Conservation (phyloP, 1,284 basidiomycete genomes). For the Phylloporus sp. region DNA sequence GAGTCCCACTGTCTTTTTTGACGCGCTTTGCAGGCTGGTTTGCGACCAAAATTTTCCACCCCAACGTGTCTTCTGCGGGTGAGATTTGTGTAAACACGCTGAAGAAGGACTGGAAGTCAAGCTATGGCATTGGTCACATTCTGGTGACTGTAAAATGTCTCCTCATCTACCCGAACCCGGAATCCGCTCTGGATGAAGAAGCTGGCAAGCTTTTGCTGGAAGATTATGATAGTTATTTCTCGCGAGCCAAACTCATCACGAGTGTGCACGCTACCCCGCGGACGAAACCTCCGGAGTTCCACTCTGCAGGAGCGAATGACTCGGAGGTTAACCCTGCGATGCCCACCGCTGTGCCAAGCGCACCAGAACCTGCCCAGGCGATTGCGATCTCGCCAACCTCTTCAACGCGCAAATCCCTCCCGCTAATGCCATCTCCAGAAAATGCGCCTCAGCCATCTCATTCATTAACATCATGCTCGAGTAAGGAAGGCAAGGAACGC, state of each 20-base stretch:
- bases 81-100: slow-evolving; percentile 98
- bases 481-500: slow-evolving; percentile 58
- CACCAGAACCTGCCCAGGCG: slow-evolving; percentile 28
- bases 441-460: slow-evolving; percentile 42
- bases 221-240: slow-evolving; percentile 85
- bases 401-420: slow-evolving; percentile 42
- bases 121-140: slow-evolving; percentile 91
- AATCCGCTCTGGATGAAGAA: slow-evolving; percentile 94
- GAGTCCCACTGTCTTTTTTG: not conserved
- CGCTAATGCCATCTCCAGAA: slow-evolving; percentile 41
- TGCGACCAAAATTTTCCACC: slow-evolving; percentile 94
- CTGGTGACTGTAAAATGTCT: slow-evolving; percentile 93
- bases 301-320: slow-evolving; percentile 44
- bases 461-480: slow-evolving; percentile 42
- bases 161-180: slow-evolving; percentile 95
- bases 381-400: slow-evolving; percentile 32
- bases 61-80: slow-evolving; percentile 87
- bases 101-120: slow-evolving; percentile 95
- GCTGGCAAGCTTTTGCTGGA: slow-evolving; percentile 91
- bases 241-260: slow-evolving; percentile 82
- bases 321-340: slow-evolving; percentile 18
- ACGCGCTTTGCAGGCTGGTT: slow-evolving; percentile 69
- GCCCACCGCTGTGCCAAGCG: slow-evolving; percentile 23
- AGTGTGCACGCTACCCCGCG: slow-evolving; percentile 82
- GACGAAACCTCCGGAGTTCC: slow-evolving; percentile 70